A percentile compares a stretch with the other conserved stretches of the same genome.
Evolutionary conservation across 1,139 yeast genomes (phyloP).

Genomic region (Taphrina betulina): DNA sequence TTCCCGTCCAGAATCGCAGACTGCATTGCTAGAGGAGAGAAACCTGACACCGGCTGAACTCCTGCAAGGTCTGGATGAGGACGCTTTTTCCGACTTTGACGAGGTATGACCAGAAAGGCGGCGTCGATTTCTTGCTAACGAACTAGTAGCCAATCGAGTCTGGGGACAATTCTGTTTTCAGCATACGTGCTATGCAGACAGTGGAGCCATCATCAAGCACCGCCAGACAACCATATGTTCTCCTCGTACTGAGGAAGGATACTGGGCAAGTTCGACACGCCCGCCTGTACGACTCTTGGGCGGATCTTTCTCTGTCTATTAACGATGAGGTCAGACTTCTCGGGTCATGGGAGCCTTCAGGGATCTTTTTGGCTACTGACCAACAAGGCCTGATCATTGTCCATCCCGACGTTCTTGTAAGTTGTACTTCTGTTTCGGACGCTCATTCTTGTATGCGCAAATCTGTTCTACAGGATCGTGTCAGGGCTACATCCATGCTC

Average conservation of each 20-base stretch:
- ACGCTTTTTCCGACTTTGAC: slow-evolving; percentile 27
- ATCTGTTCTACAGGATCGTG: slow-evolving; percentile 59
- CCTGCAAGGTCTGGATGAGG: slow-evolving; percentile 23
- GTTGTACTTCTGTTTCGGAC: slow-evolving; percentile 80
- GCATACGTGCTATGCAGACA: no score
- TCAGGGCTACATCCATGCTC: slow-evolving; percentile 58
- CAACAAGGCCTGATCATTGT: slow-evolving; percentile 55
- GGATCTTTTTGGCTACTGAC: slow-evolving; percentile 5
- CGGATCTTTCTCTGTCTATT: not conserved
- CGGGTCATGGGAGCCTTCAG: slow-evolving; percentile 11
- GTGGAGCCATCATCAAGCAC: no score
- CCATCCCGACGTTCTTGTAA: slow-evolving; percentile 77
- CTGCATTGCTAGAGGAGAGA: not conserved
- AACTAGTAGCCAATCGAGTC: slow-evolving; percentile 1
- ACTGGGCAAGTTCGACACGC: no score
- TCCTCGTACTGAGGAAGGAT: no score
- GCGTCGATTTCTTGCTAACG: not conserved
- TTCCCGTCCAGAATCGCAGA: not conserved
- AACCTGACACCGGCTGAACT: slow-evolving; percentile 6
- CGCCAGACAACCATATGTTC: no score
- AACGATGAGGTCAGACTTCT: slow-evolving; percentile 16
- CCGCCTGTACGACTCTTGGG: slow-evolving; percentile 16
- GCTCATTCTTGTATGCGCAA: slow-evolving; percentile 71
- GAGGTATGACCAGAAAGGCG: no score
- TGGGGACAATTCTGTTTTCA: slow-evolving; percentile 10